Evolutionary conservation across 257 asterid species (phyloP).

Genomic region (Cinchona pubescens): DNA sequence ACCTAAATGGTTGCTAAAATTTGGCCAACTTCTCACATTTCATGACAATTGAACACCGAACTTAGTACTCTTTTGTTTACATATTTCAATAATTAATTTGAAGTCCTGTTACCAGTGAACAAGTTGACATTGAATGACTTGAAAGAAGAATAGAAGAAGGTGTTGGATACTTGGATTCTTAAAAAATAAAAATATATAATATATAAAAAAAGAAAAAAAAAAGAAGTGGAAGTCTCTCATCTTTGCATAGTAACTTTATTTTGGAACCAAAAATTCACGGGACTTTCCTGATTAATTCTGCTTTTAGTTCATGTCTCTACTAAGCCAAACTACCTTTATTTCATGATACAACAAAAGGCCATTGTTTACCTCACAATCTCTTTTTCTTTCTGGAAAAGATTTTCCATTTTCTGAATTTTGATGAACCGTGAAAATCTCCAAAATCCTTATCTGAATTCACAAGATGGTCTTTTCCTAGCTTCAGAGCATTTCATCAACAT

Average conservation of each 20-base stretch:
- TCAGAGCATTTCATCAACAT: background rate
- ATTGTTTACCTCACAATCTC: slow-evolving; percentile 30
- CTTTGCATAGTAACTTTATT: slow-evolving; percentile 13
- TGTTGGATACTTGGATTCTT: slow-evolving; percentile 23
- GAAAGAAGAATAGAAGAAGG: slow-evolving; percentile 21
- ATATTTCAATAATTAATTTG: no score
- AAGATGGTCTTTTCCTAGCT: background rate
- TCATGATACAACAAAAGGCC: slow-evolving; percentile 26
- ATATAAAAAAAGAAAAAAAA: slow-evolving; percentile 19
- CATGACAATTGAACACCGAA: no score
- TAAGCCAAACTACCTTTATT: slow-evolving; percentile 26
- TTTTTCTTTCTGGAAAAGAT: slow-evolving; percentile 25
- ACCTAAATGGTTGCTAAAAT: background rate
- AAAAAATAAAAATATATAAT: slow-evolving; percentile 19
- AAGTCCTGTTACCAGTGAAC: slow-evolving; percentile 25
- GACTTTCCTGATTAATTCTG: slow-evolving; percentile 35
- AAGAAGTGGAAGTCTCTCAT: background rate
- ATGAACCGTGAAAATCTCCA: slow-evolving; percentile 16
- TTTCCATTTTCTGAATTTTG: slow-evolving; percentile 14
- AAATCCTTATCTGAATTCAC: slow-evolving; percentile 13
- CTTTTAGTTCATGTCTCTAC: slow-evolving; percentile 24
- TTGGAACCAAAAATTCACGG: slow-evolving; percentile 42
- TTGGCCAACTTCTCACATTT: no score
- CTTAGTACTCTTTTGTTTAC: no score
- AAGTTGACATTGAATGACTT: slow-evolving; percentile 31